Evolutionary conservation across 176 grass and related monocot species (phyloP).

Genomic region (Guadua angustifolia): DNA sequence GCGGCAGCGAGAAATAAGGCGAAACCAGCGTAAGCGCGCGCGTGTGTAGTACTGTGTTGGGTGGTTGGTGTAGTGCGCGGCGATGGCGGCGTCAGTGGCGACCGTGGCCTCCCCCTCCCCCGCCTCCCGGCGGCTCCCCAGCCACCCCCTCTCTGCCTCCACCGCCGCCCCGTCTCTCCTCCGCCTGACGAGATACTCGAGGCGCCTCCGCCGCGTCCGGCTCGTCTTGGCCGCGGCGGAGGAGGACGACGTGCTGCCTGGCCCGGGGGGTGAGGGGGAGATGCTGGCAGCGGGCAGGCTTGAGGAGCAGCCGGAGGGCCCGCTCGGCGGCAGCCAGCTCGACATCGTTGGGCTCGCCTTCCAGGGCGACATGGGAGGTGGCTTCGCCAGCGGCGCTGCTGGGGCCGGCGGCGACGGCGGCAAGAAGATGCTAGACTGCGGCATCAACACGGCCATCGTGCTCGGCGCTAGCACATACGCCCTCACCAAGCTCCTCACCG

Average conservation of each 20-base stretch:
- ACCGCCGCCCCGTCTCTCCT: conserved; percentile 15
- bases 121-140: conserved; percentile 20
- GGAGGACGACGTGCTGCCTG: conserved; percentile 40
- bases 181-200: conserved; percentile 20
- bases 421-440: conserved; percentile 59
- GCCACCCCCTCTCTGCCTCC: background rate
- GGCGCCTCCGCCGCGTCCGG: conserved; percentile 33
- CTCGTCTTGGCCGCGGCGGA: conserved; percentile 28
- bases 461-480: conserved; percentile 87
- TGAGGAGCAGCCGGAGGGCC: conserved; percentile 45
- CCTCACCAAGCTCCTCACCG: conserved; percentile 90
- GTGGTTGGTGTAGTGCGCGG: background rate
- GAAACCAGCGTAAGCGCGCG: background rate
- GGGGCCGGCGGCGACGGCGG: conserved; percentile 5
- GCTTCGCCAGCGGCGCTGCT: conserved; percentile 26
- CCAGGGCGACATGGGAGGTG: conserved; percentile 48
- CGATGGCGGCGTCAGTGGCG: conserved; percentile 29
- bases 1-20: background rate
- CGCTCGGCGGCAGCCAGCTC: conserved; percentile 32
- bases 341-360: conserved; percentile 57
- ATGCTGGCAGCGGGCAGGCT: conserved; percentile 25
- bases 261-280: conserved; percentile 23
- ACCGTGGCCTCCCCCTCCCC: conserved; percentile 47
- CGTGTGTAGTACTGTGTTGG: background rate
- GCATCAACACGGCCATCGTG: conserved; percentile 87